Evolutionary conservation across 805 yeast species (phyloP).

Genomic region (Vanderwaltozyma tropicalis): DNA sequence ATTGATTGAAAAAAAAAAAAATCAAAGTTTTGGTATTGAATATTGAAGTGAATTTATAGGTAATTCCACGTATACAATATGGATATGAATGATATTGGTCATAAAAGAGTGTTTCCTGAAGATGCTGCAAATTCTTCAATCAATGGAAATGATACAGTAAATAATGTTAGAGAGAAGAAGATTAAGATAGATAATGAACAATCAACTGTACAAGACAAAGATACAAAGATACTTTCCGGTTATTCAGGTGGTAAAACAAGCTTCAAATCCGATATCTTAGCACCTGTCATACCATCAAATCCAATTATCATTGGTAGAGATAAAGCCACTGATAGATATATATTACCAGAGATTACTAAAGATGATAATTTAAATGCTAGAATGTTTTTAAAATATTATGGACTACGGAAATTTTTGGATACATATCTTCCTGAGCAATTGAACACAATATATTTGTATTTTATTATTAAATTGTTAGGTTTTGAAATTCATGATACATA

Average conservation of each 20-base stretch:
- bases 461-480: conserved; percentile 54
- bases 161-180: too few relatives aligned
- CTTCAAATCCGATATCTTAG: neutral
- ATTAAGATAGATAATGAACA: too few relatives aligned
- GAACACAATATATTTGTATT: conserved; percentile 44
- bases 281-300: neutral
- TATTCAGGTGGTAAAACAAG: neutral
- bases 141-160: too few relatives aligned
- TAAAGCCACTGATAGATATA: conserved; percentile 23
- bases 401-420: conserved; percentile 49
- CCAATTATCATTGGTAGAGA: conserved; percentile 15
- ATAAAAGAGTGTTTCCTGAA: too few relatives aligned
- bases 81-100: too few relatives aligned
- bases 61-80: too few relatives aligned
- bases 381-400: conserved; percentile 46
- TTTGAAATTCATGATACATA: conserved; percentile 32
- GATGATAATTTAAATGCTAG: conserved; percentile 40
- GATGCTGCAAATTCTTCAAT: too few relatives aligned
- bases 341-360: conserved; percentile 31
- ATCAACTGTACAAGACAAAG: neutral
- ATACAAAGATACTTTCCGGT: neutral
- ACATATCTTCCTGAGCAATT: conserved; percentile 53
- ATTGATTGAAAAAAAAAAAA: too few relatives aligned
- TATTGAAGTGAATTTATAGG: too few relatives aligned
- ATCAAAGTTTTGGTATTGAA: too few relatives aligned